Percentiles rank a stretch among this genome's conserved stretches.
phyloP scores from a whole-genome alignment of 305 asterid species.

The Coffea humblotiana region DNA sequence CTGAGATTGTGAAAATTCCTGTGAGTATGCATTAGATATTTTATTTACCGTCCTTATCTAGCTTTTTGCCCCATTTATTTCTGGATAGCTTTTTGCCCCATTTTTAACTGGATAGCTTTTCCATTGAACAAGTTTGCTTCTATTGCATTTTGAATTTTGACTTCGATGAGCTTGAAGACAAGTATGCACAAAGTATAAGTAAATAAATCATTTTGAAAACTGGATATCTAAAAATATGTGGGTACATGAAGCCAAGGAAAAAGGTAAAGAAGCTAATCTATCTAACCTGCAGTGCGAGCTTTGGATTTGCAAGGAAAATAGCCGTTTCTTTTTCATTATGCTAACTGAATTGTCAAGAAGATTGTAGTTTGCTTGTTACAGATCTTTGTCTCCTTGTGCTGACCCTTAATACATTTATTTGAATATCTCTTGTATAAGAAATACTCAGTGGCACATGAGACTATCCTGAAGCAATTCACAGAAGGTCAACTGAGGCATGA shows the following conservation, averaged over 20 bases:
- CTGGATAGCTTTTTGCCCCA: background rate
- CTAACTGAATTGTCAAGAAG: background rate
- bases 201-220: too few relatives aligned
- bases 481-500: background rate
- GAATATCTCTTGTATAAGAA: background rate
- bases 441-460: background rate
- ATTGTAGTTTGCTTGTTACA: background rate
- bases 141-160: background rate
- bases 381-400: background rate
- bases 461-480: background rate
- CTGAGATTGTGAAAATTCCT: constrained; percentile 78
- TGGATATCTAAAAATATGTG: background rate
- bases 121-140: background rate
- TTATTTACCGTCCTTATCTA: background rate
- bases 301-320: background rate
- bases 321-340: background rate
- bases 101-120: background rate
- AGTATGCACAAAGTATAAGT: background rate
- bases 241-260: background rate
- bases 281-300: background rate
- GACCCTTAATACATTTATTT: background rate
- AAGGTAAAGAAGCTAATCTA: background rate
- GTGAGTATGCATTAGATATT: constrained; percentile 50
- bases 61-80: background rate
- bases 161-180: background rate